Conservation (phyloP, 2,329 filamentous ascomycete genomes). For the Cordyceps pruinosa region DNA sequence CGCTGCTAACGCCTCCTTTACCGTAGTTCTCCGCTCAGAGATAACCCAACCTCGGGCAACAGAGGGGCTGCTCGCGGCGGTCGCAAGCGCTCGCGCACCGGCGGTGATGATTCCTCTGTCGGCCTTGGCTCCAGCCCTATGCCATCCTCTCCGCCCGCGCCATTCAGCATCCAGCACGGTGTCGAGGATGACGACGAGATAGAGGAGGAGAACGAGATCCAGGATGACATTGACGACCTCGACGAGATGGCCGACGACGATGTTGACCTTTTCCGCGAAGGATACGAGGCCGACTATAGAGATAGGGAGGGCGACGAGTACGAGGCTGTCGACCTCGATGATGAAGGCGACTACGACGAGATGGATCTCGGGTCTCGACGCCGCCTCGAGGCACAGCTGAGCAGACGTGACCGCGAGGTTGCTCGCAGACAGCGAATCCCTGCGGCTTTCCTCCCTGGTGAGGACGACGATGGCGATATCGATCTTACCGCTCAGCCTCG, state of each 20-base stretch:
- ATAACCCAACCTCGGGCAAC: constrained; percentile 77
- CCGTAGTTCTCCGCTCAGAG: constrained; percentile 70
- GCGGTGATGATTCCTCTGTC: constrained; percentile 47
- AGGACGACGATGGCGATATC: constrained; percentile 77
- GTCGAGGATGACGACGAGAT: constrained; percentile 66
- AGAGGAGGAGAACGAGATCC: constrained; percentile 63
- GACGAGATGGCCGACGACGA: constrained; percentile 79
- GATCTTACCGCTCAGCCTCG: constrained; percentile 82
- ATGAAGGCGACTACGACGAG: constrained; percentile 66
- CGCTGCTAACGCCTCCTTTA: neutral
- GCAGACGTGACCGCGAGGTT: constrained; percentile 66
- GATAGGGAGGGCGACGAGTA: constrained; percentile 63
- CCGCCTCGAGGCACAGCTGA: constrained; percentile 64
- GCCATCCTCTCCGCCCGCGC: constrained; percentile 57
- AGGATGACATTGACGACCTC: constrained; percentile 68
- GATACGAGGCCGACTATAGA: constrained; percentile 65
- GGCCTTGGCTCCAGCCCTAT: constrained; percentile 53
- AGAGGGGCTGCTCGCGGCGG: constrained; percentile 53
- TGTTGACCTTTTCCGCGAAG: constrained; percentile 69
- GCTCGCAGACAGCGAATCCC: constrained; percentile 61
- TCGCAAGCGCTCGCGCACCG: constrained; percentile 50
- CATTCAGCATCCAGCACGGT: constrained; percentile 57
- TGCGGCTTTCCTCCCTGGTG: constrained; percentile 67
- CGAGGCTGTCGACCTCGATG: constrained; percentile 65
- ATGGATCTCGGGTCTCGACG: constrained; percentile 61